phyloP scores from a whole-genome alignment of 495 filamentous ascomycete genomes.

The Xylaria intraflava region DNA sequence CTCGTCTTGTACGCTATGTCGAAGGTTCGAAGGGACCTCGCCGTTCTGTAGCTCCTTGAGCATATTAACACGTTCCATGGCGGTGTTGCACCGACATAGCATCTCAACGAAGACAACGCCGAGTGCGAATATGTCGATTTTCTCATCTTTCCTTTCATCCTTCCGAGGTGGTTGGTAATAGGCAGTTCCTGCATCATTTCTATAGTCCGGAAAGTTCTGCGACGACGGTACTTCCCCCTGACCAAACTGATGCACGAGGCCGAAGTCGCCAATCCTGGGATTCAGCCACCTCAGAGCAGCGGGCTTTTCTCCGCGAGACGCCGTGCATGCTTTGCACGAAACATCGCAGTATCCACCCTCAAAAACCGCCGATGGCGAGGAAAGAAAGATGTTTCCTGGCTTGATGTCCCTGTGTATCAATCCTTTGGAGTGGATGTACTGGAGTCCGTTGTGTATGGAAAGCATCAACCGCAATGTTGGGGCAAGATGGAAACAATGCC shows the following conservation, averaged over 20 bases:
- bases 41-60: slow-evolving; percentile 38
- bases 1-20: slow-evolving; percentile 16
- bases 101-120: slow-evolving; percentile 51
- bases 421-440: slow-evolving; percentile 77
- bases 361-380: slow-evolving; percentile 22
- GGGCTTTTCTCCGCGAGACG: not conserved
- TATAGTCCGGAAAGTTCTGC: not conserved
- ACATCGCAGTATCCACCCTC: slow-evolving; percentile 22
- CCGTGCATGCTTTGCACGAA: slow-evolving; percentile 26
- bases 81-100: slow-evolving; percentile 44
- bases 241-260: slow-evolving; percentile 48
- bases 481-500: slow-evolving; percentile 50
- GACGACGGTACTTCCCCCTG: slow-evolving; percentile 22
- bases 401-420: slow-evolving; percentile 98
- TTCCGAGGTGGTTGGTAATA: slow-evolving; percentile 23
- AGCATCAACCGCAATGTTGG: slow-evolving; percentile 32
- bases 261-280: slow-evolving; percentile 52
- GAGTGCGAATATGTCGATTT: slow-evolving; percentile 49
- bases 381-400: slow-evolving; percentile 97
- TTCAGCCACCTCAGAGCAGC: slow-evolving; percentile 35
- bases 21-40: slow-evolving; percentile 9
- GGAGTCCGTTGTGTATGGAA: slow-evolving; percentile 24
- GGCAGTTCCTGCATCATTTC: slow-evolving; percentile 16
- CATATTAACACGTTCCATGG: slow-evolving; percentile 49
- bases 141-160: slow-evolving; percentile 40